A percentile compares a stretch with the other conserved stretches of the same genome.
Conservation (phyloP, 257 asterid species). For the Solanum virginianum region DNA sequence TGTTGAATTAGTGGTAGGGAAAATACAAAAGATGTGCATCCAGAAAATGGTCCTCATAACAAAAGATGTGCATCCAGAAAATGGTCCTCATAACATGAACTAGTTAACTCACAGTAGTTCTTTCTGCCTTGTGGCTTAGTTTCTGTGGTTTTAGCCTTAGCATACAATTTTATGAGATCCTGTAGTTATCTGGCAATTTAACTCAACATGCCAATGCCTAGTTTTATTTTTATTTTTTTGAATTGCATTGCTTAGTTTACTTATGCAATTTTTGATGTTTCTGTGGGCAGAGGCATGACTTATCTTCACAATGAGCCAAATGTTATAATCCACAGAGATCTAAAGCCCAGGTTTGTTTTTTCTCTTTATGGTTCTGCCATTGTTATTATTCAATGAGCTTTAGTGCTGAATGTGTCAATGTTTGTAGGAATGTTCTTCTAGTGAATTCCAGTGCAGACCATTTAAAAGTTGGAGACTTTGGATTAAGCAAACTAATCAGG, state of each 20-base stretch:
- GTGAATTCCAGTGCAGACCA: slow-evolving; percentile 90
- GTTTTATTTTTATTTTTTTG: background rate
- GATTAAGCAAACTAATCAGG: slow-evolving; percentile 83
- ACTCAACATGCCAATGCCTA: background rate
- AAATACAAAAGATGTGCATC: background rate
- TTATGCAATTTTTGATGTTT: slow-evolving; percentile 4
- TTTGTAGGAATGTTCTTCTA: slow-evolving; percentile 85
- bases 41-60: background rate
- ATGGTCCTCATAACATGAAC: background rate
- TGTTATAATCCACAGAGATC: slow-evolving; percentile 90
- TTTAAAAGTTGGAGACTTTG: slow-evolving; percentile 96
- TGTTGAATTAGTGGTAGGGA: background rate
- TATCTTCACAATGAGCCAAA: slow-evolving; percentile 98
- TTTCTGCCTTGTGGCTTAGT: background rate
- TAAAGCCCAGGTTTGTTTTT: slow-evolving; percentile 80
- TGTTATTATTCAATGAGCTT: background rate
- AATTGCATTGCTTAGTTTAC: background rate
- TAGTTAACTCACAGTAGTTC: background rate
- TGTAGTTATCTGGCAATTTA: background rate
- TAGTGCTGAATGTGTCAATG: slow-evolving; percentile 7
- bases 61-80: background rate
- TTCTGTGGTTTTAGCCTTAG: background rate
- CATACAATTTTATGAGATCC: background rate
- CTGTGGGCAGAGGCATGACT: slow-evolving; percentile 85
- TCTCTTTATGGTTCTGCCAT: background rate